These are phyloP conservation scores for Xylariales sp. DNA, from an alignment of 2,329 filamentous ascomycete genomes.

Conservation along the genomic window DNA sequence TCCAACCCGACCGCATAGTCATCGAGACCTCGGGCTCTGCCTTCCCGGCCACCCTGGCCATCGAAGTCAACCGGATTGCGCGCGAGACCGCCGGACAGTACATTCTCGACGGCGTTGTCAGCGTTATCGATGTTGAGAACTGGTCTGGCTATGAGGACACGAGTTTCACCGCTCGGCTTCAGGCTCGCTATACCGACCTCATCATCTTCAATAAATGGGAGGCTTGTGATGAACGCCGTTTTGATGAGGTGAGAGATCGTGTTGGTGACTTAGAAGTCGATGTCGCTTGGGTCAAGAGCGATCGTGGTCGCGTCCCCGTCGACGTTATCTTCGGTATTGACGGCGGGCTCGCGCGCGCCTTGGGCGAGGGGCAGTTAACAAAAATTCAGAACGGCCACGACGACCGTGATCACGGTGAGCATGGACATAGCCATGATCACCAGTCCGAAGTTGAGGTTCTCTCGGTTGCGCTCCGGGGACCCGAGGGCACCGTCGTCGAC, in stretches of 20 bases:
- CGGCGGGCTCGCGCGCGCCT: slow-evolving; percentile 74
- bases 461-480: slow-evolving; percentile 75
- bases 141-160: slow-evolving; percentile 94
- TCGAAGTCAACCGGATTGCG: slow-evolving; percentile 86
- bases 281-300: slow-evolving; percentile 85
- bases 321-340: slow-evolving; percentile 90
- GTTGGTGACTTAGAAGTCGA: slow-evolving; percentile 85
- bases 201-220: slow-evolving; percentile 97
- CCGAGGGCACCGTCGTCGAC: slow-evolving; percentile 57
- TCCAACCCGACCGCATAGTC: slow-evolving; percentile 83
- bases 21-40: slow-evolving; percentile 93
- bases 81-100: slow-evolving; percentile 75
- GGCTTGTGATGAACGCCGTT: slow-evolving; percentile 74
- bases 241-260: slow-evolving; percentile 82
- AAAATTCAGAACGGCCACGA: slow-evolving; percentile 49
- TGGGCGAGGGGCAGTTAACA: slow-evolving; percentile 56
- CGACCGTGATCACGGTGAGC: slow-evolving; percentile 34
- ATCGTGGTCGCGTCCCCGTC: slow-evolving; percentile 80
- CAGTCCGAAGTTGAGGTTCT: slow-evolving; percentile 95
- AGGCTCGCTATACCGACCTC: slow-evolving; percentile 89
- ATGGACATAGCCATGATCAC: slow-evolving; percentile 58
- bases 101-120: slow-evolving; percentile 86
- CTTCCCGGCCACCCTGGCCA: slow-evolving; percentile 87
- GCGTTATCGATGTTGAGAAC: slow-evolving; percentile 93
- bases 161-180: slow-evolving; percentile 86